Percentiles rank a stretch among this genome's conserved stretches.
Conservation (phyloP, 352 stramenopile genomes). For the Phytophthora constricta region DNA sequence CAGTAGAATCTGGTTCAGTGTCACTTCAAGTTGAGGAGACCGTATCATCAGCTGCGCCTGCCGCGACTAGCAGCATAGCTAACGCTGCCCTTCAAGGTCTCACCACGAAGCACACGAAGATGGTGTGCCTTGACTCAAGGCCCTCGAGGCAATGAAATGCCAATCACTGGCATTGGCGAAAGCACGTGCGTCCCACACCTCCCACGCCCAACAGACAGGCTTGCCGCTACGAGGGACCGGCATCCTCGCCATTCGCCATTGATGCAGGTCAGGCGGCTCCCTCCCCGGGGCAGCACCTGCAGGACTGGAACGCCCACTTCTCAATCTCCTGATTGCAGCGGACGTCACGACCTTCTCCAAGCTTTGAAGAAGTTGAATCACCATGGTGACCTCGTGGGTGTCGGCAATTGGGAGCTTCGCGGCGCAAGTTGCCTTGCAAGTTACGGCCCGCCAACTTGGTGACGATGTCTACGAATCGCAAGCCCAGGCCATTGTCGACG, state of each 20-base stretch:
- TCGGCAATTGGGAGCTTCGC: conserved; percentile 36
- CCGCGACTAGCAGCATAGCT: conserved; percentile 5
- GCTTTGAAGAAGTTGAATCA: background rate
- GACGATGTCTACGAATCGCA: conserved; percentile 43
- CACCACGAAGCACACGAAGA: too few relatives aligned
- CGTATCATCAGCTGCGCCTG: background rate
- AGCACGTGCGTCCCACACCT: conserved; percentile 23
- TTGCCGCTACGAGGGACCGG: background rate
- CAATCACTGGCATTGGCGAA: conserved; percentile 10
- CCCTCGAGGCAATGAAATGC: conserved; percentile 19
- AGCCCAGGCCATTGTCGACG: conserved; percentile 58
- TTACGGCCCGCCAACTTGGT: conserved; percentile 18
- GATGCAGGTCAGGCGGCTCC: conserved; percentile 1
- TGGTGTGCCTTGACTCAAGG: too few relatives aligned
- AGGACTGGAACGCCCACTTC: conserved; percentile 34
- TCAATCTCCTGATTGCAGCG: conserved; percentile 22
- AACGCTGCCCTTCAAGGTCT: conserved; percentile 2
- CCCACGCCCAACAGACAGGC: conserved; percentile 15
- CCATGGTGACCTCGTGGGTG: conserved; percentile 51
- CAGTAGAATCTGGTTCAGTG: background rate
- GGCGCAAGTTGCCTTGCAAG: conserved; percentile 20
- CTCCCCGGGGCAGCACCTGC: background rate
- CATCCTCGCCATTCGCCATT: background rate
- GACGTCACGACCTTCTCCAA: conserved; percentile 1
- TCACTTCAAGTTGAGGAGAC: conserved; percentile 10